Percentiles rank a stretch among this genome's conserved stretches.
Evolutionary conservation across 148 eudicot genomes (phyloP).

Genomic region (Silene uniflora): DNA sequence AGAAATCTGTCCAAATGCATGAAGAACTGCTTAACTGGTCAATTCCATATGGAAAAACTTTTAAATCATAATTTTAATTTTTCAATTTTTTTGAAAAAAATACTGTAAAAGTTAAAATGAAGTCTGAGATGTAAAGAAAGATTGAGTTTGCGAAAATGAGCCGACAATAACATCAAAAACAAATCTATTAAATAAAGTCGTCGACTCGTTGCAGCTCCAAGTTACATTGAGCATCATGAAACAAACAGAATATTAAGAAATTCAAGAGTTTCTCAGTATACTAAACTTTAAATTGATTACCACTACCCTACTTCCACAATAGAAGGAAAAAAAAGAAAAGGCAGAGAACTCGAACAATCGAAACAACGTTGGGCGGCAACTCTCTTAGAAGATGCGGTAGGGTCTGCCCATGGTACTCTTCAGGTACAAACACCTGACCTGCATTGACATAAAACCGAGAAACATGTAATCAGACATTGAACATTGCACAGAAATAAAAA

Average conservation of each 20-base stretch:
- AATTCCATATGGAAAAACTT: too few relatives aligned
- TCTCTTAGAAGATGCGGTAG: conserved; percentile 42
- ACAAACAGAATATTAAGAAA: background rate
- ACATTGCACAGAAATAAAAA: too few relatives aligned
- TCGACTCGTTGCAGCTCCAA: too few relatives aligned
- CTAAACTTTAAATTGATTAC: conserved; percentile 14
- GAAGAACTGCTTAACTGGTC: too few relatives aligned
- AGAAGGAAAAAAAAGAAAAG: background rate
- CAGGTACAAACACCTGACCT: conserved; percentile 68
- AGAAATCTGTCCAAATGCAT: too few relatives aligned
- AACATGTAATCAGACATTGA: background rate
- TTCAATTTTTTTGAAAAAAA: too few relatives aligned
- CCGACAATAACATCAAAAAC: background rate
- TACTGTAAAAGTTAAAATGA: too few relatives aligned
- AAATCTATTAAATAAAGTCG: background rate
- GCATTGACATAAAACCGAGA: background rate
- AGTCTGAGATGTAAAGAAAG: too few relatives aligned
- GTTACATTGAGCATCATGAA: background rate
- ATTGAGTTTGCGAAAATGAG: too few relatives aligned
- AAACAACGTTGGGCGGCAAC: background rate
- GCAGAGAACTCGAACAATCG: background rate
- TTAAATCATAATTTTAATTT: too few relatives aligned
- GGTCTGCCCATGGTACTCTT: conserved; percentile 82
- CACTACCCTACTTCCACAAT: background rate
- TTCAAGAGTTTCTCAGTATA: conserved; percentile 13